These are phyloP conservation scores for Globisporangium radiosum DNA, from an alignment of 352 stramenopile genomes.

Conservation along the genomic window DNA sequence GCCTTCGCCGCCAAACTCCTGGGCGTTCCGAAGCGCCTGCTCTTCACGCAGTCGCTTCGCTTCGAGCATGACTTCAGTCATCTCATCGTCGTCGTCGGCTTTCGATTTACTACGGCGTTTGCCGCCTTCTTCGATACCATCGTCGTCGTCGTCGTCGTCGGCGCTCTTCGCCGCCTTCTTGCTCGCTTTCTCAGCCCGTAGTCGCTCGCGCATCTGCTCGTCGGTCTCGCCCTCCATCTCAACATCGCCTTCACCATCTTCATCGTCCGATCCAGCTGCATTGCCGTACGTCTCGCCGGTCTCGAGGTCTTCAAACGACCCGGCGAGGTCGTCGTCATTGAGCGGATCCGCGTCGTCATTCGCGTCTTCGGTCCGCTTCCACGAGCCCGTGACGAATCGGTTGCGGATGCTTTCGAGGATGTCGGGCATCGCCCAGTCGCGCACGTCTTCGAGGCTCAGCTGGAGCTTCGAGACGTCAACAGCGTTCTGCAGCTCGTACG, in stretches of 20 bases:
- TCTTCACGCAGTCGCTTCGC: constrained; percentile 79
- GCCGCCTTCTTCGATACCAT: constrained; percentile 22
- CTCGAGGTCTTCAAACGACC: constrained; percentile 98
- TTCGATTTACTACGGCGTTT: constrained; percentile 12
- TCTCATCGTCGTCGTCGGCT: constrained; percentile 61
- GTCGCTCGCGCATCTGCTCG: constrained; percentile 73
- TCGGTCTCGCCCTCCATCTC: constrained; percentile 59
- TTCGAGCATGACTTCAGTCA: constrained; percentile 83
- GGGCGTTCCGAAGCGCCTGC: constrained; percentile 79
- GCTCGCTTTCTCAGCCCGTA: constrained; percentile 87
- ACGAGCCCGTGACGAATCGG: constrained; percentile 97
- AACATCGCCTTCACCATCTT: constrained; percentile 20
- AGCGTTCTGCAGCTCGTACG: constrained; percentile 62
- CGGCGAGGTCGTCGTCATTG: constrained; percentile 89
- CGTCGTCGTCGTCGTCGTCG: constrained; percentile 47
- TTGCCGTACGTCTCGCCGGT: constrained; percentile 79
- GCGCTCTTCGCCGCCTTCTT: constrained; percentile 80
- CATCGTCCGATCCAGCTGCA: constrained; percentile 17
- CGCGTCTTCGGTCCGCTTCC: constrained; percentile 57
- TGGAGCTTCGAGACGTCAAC: constrained; percentile 83
- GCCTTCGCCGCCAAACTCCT: constrained; percentile 95
- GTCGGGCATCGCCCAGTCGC: constrained; percentile 71
- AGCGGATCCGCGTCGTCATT: constrained; percentile 42
- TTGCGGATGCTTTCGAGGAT: constrained; percentile 80
- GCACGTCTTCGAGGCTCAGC: constrained; percentile 49